These are phyloP conservation scores for Fusarium denticulatum DNA, from an alignment of 2,329 filamentous ascomycete species.

Conservation along the genomic window DNA sequence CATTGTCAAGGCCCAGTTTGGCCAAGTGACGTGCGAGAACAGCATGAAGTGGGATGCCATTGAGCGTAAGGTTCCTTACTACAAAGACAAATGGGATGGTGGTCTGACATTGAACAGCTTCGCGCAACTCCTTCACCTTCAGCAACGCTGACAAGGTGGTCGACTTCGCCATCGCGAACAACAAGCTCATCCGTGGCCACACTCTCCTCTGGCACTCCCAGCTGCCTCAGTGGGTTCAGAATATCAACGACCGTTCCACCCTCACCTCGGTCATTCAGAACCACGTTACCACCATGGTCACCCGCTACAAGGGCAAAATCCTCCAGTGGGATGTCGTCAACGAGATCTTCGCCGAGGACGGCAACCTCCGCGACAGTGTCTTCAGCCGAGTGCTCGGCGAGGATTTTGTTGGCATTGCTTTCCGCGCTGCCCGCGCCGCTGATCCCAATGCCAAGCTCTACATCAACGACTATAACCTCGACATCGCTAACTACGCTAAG, in stretches of 20 bases:
- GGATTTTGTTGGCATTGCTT: slow-evolving; percentile 75
- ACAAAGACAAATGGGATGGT: too few relatives aligned
- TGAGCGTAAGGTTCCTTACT: slow-evolving; percentile 3
- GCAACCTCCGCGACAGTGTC: slow-evolving; percentile 66
- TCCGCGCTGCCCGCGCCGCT: slow-evolving; percentile 72
- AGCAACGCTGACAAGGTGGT: slow-evolving; percentile 68
- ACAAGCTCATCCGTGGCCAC: slow-evolving; percentile 71
- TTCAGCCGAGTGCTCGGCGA: slow-evolving; percentile 76
- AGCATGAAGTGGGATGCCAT: slow-evolving; percentile 74
- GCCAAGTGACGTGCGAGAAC: slow-evolving; percentile 74
- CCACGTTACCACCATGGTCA: slow-evolving; percentile 68
- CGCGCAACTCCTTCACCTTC: slow-evolving; percentile 64
- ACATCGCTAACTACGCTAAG: slow-evolving; percentile 68
- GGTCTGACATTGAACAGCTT: slow-evolving; percentile 51
- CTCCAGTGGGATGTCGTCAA: slow-evolving; percentile 67
- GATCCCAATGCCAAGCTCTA: slow-evolving; percentile 76
- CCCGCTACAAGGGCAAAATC: slow-evolving; percentile 71
- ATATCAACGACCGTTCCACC: slow-evolving; percentile 60
- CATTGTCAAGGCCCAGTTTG: slow-evolving; percentile 68
- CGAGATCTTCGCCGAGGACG: slow-evolving; percentile 72
- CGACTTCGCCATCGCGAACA: slow-evolving; percentile 65
- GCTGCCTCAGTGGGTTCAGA: slow-evolving; percentile 67
- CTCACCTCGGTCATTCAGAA: slow-evolving; percentile 67
- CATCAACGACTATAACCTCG: slow-evolving; percentile 80
- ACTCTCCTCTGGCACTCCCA: slow-evolving; percentile 73